A percentile compares a stretch with the other conserved stretches of the same genome.
phyloP scores from a whole-genome alignment of 2,329 filamentous ascomycete genomes.

The Plectosphaerella sp. region DNA sequence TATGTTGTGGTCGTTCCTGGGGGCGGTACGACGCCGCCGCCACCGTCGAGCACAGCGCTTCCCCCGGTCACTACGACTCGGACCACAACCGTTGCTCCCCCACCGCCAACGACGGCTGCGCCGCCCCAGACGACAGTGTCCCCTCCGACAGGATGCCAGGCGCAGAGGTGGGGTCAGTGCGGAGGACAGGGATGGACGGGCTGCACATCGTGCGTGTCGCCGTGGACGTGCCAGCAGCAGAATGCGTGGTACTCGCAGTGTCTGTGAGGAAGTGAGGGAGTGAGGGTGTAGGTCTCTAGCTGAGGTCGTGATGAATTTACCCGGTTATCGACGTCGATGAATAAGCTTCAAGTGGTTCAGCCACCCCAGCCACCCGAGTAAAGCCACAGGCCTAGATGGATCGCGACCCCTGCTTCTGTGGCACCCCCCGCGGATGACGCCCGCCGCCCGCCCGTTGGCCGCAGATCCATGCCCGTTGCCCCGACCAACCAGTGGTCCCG shows the following conservation, averaged over 20 bases:
- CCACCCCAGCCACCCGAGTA: no score
- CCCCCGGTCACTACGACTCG: not conserved
- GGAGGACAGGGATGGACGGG: conserved; percentile 13
- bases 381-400: no score
- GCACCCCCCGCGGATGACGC: not conserved
- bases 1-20: conserved; percentile 43
- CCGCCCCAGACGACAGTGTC: not conserved
- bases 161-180: conserved; percentile 8
- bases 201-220: conserved; percentile 8
- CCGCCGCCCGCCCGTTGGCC: not conserved
- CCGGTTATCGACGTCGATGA: no score
- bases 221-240: conserved; percentile 8
- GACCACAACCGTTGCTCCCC: not conserved
- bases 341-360: no score
- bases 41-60: no score
- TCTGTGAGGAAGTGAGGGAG: no score
- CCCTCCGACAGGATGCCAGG: not conserved
- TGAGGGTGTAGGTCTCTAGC: no score
- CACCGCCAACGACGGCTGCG: not conserved
- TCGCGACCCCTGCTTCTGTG: no score
- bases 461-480: not conserved
- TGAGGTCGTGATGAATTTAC: no score
- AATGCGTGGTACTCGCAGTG: conserved; percentile 14
- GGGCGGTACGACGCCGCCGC: not conserved
- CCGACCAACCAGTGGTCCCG: not conserved